Percentiles rank a stretch among this genome's conserved stretches.
phyloP scores from a whole-genome alignment of 305 asterid species.

The Rubia peregrina region DNA sequence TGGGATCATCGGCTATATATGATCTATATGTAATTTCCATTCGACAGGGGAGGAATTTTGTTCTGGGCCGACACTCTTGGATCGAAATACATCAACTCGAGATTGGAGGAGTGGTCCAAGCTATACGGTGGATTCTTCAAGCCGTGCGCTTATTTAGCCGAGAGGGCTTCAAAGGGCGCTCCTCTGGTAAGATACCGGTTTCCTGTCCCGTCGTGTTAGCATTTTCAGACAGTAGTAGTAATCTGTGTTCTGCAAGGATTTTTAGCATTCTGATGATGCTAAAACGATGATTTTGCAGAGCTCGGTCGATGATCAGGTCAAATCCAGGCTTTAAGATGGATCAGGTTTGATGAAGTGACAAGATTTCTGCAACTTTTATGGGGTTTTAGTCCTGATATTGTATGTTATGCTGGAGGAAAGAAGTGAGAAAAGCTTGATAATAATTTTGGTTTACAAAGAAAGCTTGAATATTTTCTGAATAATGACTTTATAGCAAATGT shows the following conservation, averaged over 20 bases:
- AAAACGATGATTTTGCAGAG: constrained; percentile 21
- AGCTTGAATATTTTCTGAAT: not conserved
- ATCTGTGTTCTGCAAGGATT: not conserved
- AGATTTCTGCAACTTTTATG: not conserved
- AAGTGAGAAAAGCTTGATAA: not conserved
- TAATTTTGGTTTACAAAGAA: not conserved
- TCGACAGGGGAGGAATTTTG: constrained; percentile 75
- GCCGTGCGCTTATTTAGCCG: constrained; percentile 85
- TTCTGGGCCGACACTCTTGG: constrained; percentile 95
- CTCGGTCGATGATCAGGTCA: constrained; percentile 14
- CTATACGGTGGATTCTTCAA: constrained; percentile 73
- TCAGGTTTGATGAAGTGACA: not conserved
- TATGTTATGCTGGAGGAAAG: not conserved
- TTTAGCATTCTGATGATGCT: not conserved
- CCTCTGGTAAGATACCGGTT: constrained; percentile 56
- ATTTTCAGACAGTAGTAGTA: no score
- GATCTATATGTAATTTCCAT: constrained; percentile 2
- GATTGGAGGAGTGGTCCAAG: constrained; percentile 76
- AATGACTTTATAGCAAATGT: not conserved
- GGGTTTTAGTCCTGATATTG: not conserved
- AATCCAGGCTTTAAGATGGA: constrained; percentile 24
- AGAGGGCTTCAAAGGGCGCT: constrained; percentile 75
- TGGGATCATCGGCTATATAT: not conserved
- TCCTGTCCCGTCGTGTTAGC: no score
- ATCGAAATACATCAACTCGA: constrained; percentile 68